A percentile compares a stretch with the other conserved stretches of the same genome.
phyloP scores from a whole-genome alignment of 2,329 filamentous ascomycete genomes.

The Ramularia endophylla region DNA sequence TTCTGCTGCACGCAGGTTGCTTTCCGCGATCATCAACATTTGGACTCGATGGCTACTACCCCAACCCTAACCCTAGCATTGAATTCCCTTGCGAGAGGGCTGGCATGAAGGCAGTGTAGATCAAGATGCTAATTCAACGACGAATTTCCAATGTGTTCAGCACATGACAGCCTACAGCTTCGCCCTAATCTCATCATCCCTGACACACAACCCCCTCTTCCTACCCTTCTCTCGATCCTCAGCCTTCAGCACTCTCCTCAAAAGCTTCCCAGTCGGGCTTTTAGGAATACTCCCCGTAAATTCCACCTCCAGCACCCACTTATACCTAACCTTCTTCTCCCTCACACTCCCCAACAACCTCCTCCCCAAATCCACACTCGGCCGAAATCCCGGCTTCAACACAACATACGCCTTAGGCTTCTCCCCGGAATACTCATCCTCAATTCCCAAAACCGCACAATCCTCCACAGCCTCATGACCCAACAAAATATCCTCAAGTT shows the following conservation, averaged over 20 bases:
- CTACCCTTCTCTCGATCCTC: conserved; percentile 37
- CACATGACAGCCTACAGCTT: conserved; percentile 14
- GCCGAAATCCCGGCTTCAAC: conserved; percentile 28
- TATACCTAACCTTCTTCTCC: conserved; percentile 61
- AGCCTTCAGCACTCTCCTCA: conserved; percentile 53
- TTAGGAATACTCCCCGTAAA: conserved; percentile 63
- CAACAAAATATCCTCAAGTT: conserved; percentile 57
- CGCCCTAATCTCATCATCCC: conserved; percentile 15
- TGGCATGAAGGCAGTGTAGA: no score
- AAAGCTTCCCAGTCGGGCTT: conserved; percentile 66
- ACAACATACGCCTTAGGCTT: conserved; percentile 54
- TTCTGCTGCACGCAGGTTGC: no score
- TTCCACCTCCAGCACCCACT: conserved; percentile 59
- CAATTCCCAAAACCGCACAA: conserved; percentile 49
- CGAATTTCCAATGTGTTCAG: no score
- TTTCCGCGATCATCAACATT: no score
- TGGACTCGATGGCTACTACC: no score
- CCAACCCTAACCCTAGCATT: no score
- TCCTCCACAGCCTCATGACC: conserved; percentile 53
- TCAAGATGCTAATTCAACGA: no score
- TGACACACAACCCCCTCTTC: conserved; percentile 18
- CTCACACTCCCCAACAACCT: conserved; percentile 56
- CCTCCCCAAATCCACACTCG: conserved; percentile 28
- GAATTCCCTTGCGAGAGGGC: no score
- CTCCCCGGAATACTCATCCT: conserved; percentile 52